Evolutionary conservation across 495 filamentous ascomycete species (phyloP).

Genomic region (Tuber calosporum): DNA sequence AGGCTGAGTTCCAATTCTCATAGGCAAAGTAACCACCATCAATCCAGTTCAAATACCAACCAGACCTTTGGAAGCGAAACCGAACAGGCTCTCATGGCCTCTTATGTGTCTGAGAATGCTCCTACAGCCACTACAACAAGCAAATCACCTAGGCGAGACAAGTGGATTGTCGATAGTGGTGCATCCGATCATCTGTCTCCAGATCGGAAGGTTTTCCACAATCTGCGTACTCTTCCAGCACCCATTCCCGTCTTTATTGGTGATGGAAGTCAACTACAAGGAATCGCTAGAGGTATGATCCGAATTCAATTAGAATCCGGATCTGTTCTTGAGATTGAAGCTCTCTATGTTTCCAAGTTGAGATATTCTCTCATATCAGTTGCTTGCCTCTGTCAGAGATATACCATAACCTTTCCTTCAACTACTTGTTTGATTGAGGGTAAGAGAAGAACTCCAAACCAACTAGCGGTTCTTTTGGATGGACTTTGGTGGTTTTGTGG

Average conservation of each 20-base stretch:
- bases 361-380: not conserved
- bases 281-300: not conserved
- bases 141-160: not conserved
- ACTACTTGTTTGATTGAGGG: not conserved
- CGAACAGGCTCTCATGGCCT: not conserved
- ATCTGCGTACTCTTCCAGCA: not conserved
- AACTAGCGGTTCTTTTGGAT: not conserved
- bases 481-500: not conserved
- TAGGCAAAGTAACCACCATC: too few species aligned
- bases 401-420: not conserved
- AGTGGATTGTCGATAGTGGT: not conserved
- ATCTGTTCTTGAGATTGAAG: not conserved
- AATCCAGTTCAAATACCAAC: fast-evolving
- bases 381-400: not conserved
- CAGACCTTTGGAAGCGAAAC: not conserved
- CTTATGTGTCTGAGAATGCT: not conserved
- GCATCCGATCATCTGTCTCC: not conserved
- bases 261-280: not conserved
- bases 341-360: not conserved
- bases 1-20: not conserved
- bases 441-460: not conserved
- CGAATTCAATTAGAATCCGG: not conserved
- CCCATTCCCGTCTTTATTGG: not conserved
- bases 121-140: not conserved
- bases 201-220: not conserved